Conservation (phyloP, 2,329 filamentous ascomycete genomes). For the Neonectria punicea region DNA sequence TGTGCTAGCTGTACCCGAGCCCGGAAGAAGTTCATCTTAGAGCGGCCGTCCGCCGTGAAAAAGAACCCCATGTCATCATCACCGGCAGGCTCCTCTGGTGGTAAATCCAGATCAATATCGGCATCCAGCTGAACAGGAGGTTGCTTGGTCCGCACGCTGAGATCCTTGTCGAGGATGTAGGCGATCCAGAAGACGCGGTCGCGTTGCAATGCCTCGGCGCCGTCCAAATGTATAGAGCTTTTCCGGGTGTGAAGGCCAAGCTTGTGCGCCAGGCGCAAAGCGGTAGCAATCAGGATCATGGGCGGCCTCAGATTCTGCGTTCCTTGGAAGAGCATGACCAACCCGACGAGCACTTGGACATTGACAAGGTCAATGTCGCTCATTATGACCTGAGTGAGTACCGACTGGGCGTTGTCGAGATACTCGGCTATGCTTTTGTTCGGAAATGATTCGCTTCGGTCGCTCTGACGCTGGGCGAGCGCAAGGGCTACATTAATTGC, state of each 20-base stretch:
- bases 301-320: slow-evolving; percentile 13
- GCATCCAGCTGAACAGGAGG: slow-evolving; percentile 19
- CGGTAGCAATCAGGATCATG: slow-evolving; percentile 19
- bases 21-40: slow-evolving; percentile 19
- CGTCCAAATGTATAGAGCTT: neutral
- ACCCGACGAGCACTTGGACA: slow-evolving; percentile 26
- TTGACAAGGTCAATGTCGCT: neutral
- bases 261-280: slow-evolving; percentile 24
- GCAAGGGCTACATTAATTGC: slow-evolving; percentile 27
- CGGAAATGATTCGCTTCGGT: fast-evolving
- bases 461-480: slow-evolving; percentile 15
- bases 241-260: slow-evolving; percentile 13
- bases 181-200: slow-evolving; percentile 44
- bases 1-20: slow-evolving; percentile 22
- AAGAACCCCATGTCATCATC: slow-evolving; percentile 1
- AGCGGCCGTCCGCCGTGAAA: fast-evolving
- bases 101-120: slow-evolving; percentile 12
- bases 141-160: slow-evolving; percentile 16
- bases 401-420: slow-evolving; percentile 29
- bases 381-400: slow-evolving; percentile 12
- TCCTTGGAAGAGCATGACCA: slow-evolving; percentile 23
- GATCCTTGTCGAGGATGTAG: slow-evolving; percentile 44
- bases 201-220: neutral
- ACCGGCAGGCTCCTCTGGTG: neutral
- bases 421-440: neutral